phyloP scores from a whole-genome alignment of 768 basidiomycete species.

The Leccinum subgranulosum region DNA sequence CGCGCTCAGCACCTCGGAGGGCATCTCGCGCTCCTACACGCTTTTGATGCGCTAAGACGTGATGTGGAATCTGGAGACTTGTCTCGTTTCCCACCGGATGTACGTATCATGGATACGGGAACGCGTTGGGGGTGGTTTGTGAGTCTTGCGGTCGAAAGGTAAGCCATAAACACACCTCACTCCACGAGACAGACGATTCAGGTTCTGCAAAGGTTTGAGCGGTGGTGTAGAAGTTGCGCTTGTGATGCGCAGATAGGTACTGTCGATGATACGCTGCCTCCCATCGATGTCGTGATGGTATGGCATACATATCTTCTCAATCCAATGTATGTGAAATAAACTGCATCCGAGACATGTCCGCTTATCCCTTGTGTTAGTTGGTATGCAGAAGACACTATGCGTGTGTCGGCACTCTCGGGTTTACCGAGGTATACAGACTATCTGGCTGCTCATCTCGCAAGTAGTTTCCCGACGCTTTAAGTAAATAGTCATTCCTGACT shows the following conservation, averaged over 20 bases:
- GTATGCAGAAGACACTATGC: constrained; percentile 19
- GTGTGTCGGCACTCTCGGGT: not conserved
- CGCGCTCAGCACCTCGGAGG: constrained; percentile 20
- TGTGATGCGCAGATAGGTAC: not conserved
- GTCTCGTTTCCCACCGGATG: constrained; percentile 10
- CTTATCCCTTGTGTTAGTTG: constrained; percentile 1
- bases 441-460: constrained; percentile 8
- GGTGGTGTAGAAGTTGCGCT: constrained; percentile 25
- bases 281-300: constrained; percentile 37
- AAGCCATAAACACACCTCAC: not conserved
- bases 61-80: constrained; percentile 14
- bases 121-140: constrained; percentile 37
- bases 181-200: not conserved
- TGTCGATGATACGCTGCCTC: constrained; percentile 20
- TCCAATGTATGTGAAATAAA: constrained; percentile 21
- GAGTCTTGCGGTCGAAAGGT: constrained; percentile 34
- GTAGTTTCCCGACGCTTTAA: not conserved
- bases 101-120: constrained; percentile 12
- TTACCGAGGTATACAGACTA: constrained; percentile 13
- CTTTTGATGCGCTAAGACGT: constrained; percentile 22
- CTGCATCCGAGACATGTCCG: not conserved
- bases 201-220: constrained; percentile 26
- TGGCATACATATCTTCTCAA: constrained; percentile 38
- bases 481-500: not conserved
- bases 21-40: constrained; percentile 26